phyloP scores from a whole-genome alignment of 495 filamentous ascomycete genomes.

The Penicillium nucicola region DNA sequence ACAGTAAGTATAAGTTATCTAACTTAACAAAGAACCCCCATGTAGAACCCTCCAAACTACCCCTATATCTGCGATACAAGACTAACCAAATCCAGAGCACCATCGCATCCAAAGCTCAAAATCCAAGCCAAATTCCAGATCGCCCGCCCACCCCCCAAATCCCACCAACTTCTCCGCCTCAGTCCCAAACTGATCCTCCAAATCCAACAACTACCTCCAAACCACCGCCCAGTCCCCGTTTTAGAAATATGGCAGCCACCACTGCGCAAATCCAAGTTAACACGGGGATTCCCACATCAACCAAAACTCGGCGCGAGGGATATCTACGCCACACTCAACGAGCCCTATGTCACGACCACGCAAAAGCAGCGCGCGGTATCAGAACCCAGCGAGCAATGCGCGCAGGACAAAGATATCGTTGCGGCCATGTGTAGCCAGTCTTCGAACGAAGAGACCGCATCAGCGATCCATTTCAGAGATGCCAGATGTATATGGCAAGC shows the following conservation, averaged over 20 bases:
- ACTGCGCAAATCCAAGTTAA: slow-evolving; percentile 25
- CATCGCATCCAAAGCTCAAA: slow-evolving; percentile 10
- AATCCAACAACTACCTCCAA: slow-evolving; percentile 35
- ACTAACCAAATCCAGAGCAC: slow-evolving; percentile 4
- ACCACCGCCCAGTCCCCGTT: slow-evolving; percentile 30
- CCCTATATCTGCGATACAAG: neutral
- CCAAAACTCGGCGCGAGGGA: slow-evolving; percentile 29
- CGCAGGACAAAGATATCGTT: slow-evolving; percentile 16
- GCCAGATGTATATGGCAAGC: slow-evolving; percentile 18
- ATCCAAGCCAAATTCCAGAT: slow-evolving; percentile 34
- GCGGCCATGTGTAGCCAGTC: slow-evolving; percentile 17
- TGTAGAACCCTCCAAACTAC: too few relatives aligned
- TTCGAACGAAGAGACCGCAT: neutral
- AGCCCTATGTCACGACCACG: slow-evolving; percentile 15
- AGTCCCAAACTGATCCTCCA: slow-evolving; percentile 33
- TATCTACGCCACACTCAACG: slow-evolving; percentile 33
- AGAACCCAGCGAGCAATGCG: neutral
- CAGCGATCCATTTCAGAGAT: slow-evolving; percentile 18
- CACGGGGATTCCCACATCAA: slow-evolving; percentile 13
- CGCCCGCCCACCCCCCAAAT: slow-evolving; percentile 35
- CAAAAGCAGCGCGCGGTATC: slow-evolving; percentile 5
- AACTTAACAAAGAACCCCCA: neutral
- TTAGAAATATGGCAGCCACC: slow-evolving; percentile 38
- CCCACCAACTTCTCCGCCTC: slow-evolving; percentile 24
- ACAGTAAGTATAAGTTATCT: slow-evolving; percentile 11